These are phyloP conservation scores for Trichoderma cornu-damae DNA, from an alignment of 2,329 filamentous ascomycete genomes.

Conservation along the genomic window DNA sequence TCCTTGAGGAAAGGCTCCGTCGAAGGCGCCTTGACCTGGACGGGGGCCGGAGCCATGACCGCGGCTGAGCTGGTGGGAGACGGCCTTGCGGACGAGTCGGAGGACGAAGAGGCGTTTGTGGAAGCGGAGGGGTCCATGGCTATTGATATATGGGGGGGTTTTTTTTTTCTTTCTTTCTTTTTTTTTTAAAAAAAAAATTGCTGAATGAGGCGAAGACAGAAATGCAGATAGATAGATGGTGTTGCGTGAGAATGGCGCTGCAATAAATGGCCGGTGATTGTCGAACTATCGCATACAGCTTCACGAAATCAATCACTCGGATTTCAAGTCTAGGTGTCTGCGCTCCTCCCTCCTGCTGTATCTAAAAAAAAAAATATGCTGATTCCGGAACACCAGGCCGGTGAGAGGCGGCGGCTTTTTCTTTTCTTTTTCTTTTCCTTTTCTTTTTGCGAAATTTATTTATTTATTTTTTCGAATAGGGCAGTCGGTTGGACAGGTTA, in stretches of 20 bases:
- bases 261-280: not conserved
- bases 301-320: no score
- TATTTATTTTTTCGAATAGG: not conserved
- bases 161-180: no score
- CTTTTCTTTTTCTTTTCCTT: no score
- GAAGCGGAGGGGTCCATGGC: slow-evolving; percentile 13
- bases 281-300: no score
- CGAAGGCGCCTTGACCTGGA: slow-evolving; percentile 35
- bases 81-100: slow-evolving; percentile 5
- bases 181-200: no score
- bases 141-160: no score
- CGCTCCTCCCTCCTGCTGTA: not conserved
- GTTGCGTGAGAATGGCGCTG: not conserved
- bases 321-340: not conserved
- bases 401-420: slow-evolving; percentile 3
- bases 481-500: not conserved
- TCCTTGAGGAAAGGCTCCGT: slow-evolving; percentile 66
- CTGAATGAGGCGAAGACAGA: not conserved
- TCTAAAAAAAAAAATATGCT: not conserved
- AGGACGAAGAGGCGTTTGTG: not conserved
- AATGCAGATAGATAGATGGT: not conserved
- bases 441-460: no score
- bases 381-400: not conserved
- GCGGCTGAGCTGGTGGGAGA: slow-evolving; percentile 8
- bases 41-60: slow-evolving; percentile 20